Evolutionary conservation across 331 rosid genomes (phyloP).

Genomic region (Spiraea crenata): DNA sequence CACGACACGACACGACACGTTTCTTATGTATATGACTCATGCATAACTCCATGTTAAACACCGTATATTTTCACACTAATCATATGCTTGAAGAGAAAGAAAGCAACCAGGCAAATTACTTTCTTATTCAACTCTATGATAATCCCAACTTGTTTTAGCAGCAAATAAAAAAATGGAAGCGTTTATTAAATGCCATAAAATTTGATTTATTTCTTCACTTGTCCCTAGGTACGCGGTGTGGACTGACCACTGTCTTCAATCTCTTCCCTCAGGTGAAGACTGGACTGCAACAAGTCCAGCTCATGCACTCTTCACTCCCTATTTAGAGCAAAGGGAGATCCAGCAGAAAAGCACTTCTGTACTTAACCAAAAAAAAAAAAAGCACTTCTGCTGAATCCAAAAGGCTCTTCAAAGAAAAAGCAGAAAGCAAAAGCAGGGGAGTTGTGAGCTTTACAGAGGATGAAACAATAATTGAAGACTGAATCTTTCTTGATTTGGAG

Average conservation of each 20-base stretch:
- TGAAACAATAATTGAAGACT: neutral
- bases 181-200: neutral
- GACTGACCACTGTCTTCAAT: neutral
- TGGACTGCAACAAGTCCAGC: conserved; percentile 9
- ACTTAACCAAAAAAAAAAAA: too few species aligned
- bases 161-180: neutral
- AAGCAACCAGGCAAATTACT: neutral
- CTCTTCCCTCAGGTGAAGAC: neutral
- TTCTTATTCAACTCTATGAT: neutral
- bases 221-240: conserved; percentile 8
- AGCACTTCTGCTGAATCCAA: conserved; percentile 8
- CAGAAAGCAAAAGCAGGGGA: neutral
- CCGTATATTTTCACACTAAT: neutral
- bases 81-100: neutral
- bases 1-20: neutral
- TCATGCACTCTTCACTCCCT: neutral
- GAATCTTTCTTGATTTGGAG: conserved; percentile 9
- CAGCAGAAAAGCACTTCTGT: neutral
- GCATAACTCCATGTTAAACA: neutral
- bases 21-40: neutral
- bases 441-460: conserved; percentile 9
- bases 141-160: neutral
- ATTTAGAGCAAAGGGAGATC: conserved; percentile 6
- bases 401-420: neutral
- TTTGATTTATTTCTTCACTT: neutral